Percentiles rank a stretch among this genome's conserved stretches.
phyloP scores from a whole-genome alignment of 331 rosid species.

The Rosa hybrid region DNA sequence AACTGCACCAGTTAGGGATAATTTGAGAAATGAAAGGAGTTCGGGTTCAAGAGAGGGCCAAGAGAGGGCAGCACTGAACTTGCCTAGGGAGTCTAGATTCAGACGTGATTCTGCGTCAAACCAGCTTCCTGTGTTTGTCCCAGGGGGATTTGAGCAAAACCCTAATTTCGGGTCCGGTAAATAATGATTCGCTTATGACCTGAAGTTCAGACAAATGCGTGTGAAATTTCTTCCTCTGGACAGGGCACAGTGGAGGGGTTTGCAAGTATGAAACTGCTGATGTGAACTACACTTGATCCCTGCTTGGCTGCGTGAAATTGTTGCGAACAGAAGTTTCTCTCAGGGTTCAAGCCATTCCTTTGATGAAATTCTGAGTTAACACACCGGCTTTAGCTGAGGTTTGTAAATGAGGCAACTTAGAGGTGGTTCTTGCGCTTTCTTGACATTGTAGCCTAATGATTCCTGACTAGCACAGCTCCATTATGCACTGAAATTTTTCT shows the following conservation, averaged over 20 bases:
- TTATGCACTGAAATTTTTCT: not conserved
- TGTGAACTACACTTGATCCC: conserved; percentile 6
- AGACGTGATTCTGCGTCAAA: conserved; percentile 78
- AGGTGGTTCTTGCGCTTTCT: not conserved
- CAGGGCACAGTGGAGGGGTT: not conserved
- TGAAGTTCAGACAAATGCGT: conserved; percentile 35
- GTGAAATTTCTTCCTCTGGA: not conserved
- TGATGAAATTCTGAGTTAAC: conserved; percentile 20
- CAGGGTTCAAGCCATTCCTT: conserved; percentile 13
- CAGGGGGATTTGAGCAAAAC: conserved; percentile 62
- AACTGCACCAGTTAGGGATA: conserved; percentile 65
- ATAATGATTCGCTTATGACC: conserved; percentile 33
- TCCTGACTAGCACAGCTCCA: conserved; percentile 13
- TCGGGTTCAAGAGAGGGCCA: conserved; percentile 48
- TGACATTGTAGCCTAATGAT: conserved; percentile 20
- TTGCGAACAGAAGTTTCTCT: not conserved
- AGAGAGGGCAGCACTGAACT: conserved; percentile 53
- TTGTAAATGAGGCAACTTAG: conserved; percentile 28
- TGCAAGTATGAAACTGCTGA: not conserved
- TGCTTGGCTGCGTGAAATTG: conserved; percentile 15
- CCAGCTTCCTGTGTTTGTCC: conserved; percentile 94
- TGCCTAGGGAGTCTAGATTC: conserved; percentile 71
- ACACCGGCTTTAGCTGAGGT: conserved; percentile 21
- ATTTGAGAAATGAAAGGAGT: conserved; percentile 56
- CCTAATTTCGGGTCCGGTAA: conserved; percentile 58